phyloP scores from a whole-genome alignment of 2,329 filamentous ascomycete species.

The Exophiala phaeomuriformis region DNA sequence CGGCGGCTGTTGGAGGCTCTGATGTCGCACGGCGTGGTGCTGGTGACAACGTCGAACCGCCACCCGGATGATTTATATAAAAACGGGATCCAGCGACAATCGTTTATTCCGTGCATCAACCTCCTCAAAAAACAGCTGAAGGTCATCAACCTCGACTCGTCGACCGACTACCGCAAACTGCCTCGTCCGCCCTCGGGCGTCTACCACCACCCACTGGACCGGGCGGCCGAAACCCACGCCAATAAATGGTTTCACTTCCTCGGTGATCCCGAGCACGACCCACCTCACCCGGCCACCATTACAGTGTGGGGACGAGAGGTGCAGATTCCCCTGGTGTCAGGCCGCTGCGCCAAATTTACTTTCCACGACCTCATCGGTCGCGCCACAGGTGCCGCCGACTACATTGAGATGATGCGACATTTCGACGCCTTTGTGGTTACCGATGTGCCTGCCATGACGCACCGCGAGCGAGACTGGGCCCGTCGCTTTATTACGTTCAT shows the following conservation, averaged over 20 bases:
- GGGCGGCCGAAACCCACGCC: constrained; percentile 68
- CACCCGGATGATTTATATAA: constrained; percentile 95
- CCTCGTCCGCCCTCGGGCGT: constrained; percentile 86
- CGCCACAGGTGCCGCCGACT: constrained; percentile 89
- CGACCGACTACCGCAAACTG: constrained; percentile 95
- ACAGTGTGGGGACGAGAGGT: constrained; percentile 91
- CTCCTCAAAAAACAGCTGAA: constrained; percentile 76
- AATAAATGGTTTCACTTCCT: constrained; percentile 95
- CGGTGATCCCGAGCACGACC: constrained; percentile 68
- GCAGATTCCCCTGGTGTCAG: constrained; percentile 76
- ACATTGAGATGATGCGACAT: constrained; percentile 78
- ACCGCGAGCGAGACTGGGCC: constrained; percentile 76
- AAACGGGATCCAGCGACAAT: constrained; percentile 93
- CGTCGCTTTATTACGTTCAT: constrained; percentile 95
- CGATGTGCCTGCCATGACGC: constrained; percentile 84
- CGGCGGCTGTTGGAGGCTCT: constrained; percentile 76
- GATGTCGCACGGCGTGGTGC: constrained; percentile 93
- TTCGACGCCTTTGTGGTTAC: constrained; percentile 93
- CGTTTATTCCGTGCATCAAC: constrained; percentile 90
- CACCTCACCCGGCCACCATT: constrained; percentile 71
- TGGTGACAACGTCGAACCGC: constrained; percentile 94
- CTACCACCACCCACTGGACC: constrained; percentile 82
- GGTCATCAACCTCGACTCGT: constrained; percentile 89
- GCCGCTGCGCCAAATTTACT: constrained; percentile 79
- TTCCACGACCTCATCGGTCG: constrained; percentile 86